Conservation (phyloP, 148 eudicot genomes). For the Bassia scoparia region DNA sequence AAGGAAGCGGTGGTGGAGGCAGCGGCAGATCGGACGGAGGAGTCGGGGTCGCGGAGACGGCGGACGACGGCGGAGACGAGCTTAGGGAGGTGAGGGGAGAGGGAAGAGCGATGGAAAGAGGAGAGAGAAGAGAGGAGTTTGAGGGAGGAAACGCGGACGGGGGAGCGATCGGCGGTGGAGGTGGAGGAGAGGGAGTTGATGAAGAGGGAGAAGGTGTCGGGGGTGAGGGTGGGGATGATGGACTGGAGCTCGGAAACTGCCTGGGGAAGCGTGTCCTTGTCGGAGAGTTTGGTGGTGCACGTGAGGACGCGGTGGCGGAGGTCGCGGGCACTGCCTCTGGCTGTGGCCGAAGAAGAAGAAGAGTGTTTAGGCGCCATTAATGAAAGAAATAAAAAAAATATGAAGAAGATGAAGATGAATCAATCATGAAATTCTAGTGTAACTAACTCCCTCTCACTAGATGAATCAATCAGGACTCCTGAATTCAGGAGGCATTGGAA, state of each 20-base stretch:
- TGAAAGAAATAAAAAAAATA: too few relatives aligned
- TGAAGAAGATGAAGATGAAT: too few relatives aligned
- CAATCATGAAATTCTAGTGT: too few relatives aligned
- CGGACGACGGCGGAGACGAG: conserved; percentile 62
- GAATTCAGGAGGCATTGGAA: too few relatives aligned
- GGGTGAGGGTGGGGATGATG: conserved; percentile 52
- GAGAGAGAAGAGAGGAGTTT: conserved; percentile 53
- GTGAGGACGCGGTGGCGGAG: conserved; percentile 73
- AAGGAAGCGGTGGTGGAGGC: conserved; percentile 41
- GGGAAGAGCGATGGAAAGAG: conserved; percentile 42
- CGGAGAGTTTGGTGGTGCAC: conserved; percentile 80
- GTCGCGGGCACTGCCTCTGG: conserved; percentile 48
- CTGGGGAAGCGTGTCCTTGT: conserved; percentile 71
- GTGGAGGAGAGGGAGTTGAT: conserved; percentile 76
- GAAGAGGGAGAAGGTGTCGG: conserved; percentile 53
- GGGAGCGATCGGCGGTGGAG: conserved; percentile 64
- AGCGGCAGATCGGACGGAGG: conserved; percentile 62
- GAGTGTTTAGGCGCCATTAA: conserved; percentile 29
- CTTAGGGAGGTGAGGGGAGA: conserved; percentile 62
- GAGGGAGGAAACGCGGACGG: conserved; percentile 60
- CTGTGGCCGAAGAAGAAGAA: too few relatives aligned
- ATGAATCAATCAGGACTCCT: too few relatives aligned
- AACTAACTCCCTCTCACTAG: too few relatives aligned
- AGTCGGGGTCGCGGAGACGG: conserved; percentile 67
- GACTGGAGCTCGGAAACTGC: conserved; percentile 72